A percentile compares a stretch with the other conserved stretches of the same genome.
These are phyloP conservation scores for Inga leiocalycina DNA, from an alignment of 306 rosid species.

Conservation along the genomic window DNA sequence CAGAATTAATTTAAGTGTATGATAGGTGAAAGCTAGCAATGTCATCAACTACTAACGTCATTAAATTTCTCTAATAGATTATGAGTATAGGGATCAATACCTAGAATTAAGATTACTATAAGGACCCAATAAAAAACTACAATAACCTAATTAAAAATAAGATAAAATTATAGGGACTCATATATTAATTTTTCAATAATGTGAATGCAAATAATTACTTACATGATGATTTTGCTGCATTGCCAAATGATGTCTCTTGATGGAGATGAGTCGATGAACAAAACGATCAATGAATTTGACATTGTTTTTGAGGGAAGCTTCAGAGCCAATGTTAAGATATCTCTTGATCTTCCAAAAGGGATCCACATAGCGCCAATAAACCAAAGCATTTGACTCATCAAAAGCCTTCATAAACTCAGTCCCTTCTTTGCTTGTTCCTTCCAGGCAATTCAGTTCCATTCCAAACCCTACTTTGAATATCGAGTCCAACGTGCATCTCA, in stretches of 20 bases:
- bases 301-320: slow-evolving; percentile 59
- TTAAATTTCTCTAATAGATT: too few relatives aligned
- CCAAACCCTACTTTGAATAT: slow-evolving; percentile 92
- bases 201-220: too few relatives aligned
- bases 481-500: slow-evolving; percentile 74
- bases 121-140: too few relatives aligned
- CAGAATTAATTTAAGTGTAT: too few relatives aligned
- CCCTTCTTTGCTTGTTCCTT: slow-evolving; percentile 62
- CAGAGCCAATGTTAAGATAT: slow-evolving; percentile 63
- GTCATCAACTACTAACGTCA: too few relatives aligned
- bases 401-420: slow-evolving; percentile 67
- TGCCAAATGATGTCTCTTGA: slow-evolving; percentile 43
- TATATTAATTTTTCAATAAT: too few relatives aligned
- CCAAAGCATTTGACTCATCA: slow-evolving; percentile 69
- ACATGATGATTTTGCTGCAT: slow-evolving; percentile 23
- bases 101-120: too few relatives aligned
- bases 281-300: slow-evolving; percentile 52
- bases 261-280: slow-evolving; percentile 49
- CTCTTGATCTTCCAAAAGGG: slow-evolving; percentile 75
- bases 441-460: slow-evolving; percentile 76
- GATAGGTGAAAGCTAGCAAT: too few relatives aligned
- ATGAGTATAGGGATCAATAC: too few relatives aligned
- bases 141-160: too few relatives aligned
- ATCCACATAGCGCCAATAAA: slow-evolving; percentile 68
- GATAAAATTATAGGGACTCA: too few relatives aligned